phyloP scores from a whole-genome alignment of 345 rosid species.

The Acer saccharum region DNA sequence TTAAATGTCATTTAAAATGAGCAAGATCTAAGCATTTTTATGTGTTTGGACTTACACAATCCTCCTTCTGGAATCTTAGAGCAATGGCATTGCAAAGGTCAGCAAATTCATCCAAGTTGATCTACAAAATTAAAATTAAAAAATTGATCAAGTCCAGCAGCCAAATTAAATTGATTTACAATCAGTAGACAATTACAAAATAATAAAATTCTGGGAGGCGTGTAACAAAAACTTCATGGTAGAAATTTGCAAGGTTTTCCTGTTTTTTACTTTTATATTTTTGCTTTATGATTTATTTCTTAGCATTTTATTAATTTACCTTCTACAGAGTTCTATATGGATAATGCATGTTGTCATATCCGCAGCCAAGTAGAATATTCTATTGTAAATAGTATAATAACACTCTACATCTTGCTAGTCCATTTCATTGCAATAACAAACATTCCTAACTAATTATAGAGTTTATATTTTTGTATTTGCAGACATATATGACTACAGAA shows the following conservation, averaged over 20 bases:
- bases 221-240: no score
- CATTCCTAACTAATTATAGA: neutral
- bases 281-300: neutral
- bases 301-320: neutral
- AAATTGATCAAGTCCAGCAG: slow-evolving; percentile 14
- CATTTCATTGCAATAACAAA: neutral
- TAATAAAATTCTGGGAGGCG: neutral
- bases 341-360: neutral
- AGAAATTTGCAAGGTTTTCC: neutral
- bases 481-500: neutral
- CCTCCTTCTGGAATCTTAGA: slow-evolving; percentile 87
- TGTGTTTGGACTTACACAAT: slow-evolving; percentile 58
- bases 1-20: neutral
- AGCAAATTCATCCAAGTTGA: slow-evolving; percentile 82
- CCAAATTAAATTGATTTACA: neutral
- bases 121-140: slow-evolving; percentile 43
- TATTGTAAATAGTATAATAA: neutral
- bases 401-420: neutral
- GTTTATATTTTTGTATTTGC: neutral
- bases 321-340: neutral
- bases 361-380: neutral
- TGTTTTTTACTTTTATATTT: neutral
- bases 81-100: slow-evolving; percentile 98
- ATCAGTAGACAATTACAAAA: slow-evolving; percentile 7
- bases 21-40: neutral